Percentiles rank a stretch among this genome's conserved stretches.
Conservation (phyloP, 345 rosid species). For the Lepidium aucheri region DNA sequence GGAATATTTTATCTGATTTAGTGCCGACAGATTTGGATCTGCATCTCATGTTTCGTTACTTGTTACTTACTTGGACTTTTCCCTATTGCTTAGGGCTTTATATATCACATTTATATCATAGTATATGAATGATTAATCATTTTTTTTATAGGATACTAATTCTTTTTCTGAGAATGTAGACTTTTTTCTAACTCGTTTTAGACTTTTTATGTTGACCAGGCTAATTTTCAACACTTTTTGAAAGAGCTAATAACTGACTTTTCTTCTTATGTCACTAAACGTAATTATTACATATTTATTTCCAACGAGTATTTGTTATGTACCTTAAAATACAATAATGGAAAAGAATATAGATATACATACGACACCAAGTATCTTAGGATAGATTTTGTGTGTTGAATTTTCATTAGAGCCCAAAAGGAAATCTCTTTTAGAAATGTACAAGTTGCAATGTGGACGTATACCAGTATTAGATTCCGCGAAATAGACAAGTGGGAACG, state of each 20-base stretch:
- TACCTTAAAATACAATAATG: neutral
- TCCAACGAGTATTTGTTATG: neutral
- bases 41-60: neutral
- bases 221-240: too few relatives aligned
- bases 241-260: neutral
- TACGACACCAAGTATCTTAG: slow-evolving; percentile 13
- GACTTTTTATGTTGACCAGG: neutral
- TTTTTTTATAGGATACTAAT: neutral
- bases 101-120: neutral
- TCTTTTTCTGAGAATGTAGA: neutral
- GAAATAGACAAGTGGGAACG: neutral
- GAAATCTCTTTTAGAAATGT: neutral
- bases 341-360: neutral
- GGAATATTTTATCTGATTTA: slow-evolving; percentile 15
- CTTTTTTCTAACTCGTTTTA: neutral
- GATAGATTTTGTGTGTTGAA: slow-evolving; percentile 2
- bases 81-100: neutral
- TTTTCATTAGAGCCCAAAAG: neutral
- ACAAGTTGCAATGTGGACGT: neutral
- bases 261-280: neutral
- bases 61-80: neutral
- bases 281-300: neutral
- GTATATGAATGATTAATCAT: neutral
- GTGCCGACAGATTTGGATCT: slow-evolving; percentile 26
- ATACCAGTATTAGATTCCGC: neutral